Conservation (phyloP, 2,329 filamentous ascomycete genomes). For the Cladosporium oxysporum region DNA sequence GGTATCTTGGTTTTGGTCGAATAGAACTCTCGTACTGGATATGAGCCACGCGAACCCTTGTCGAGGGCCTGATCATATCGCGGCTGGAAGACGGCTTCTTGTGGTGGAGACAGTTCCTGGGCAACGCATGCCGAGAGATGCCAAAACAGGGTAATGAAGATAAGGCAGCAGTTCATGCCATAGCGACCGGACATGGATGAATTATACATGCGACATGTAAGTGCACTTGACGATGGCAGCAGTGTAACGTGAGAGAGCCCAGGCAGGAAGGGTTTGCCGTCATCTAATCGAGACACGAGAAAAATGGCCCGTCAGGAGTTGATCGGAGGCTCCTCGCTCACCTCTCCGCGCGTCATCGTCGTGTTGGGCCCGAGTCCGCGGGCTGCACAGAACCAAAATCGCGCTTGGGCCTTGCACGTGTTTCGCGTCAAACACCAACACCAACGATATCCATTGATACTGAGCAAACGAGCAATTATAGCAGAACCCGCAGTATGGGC, state of each 20-base stretch:
- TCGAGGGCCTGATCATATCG: slow-evolving; percentile 24
- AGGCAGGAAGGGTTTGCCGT: background rate
- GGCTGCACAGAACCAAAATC: slow-evolving; percentile 3
- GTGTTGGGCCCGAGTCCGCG: background rate
- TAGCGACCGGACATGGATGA: slow-evolving; percentile 28
- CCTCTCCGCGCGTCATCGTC: slow-evolving; percentile 15
- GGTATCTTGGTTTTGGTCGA: slow-evolving; percentile 31
- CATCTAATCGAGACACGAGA: slow-evolving; percentile 2
- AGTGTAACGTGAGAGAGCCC: background rate
- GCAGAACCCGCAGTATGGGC: background rate
- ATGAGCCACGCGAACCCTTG: slow-evolving; percentile 34
- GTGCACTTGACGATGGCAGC: slow-evolving; percentile 21
- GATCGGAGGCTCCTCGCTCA: background rate
- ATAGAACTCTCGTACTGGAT: slow-evolving; percentile 31
- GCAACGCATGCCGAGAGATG: slow-evolving; percentile 19
- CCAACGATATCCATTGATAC: background rate
- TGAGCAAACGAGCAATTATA: background rate
- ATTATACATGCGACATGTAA: slow-evolving; percentile 28
- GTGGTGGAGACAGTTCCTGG: slow-evolving; percentile 4
- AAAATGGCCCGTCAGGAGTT: background rate
- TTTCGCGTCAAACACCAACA: background rate
- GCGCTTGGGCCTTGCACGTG: background rate
- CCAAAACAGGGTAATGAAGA: slow-evolving; percentile 14
- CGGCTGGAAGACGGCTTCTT: slow-evolving; percentile 10
- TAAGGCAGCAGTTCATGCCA: slow-evolving; percentile 21